Evolutionary conservation across 176 grass and related monocot genomes (phyloP).

Genomic region (Cenchrus fungigraminus): DNA sequence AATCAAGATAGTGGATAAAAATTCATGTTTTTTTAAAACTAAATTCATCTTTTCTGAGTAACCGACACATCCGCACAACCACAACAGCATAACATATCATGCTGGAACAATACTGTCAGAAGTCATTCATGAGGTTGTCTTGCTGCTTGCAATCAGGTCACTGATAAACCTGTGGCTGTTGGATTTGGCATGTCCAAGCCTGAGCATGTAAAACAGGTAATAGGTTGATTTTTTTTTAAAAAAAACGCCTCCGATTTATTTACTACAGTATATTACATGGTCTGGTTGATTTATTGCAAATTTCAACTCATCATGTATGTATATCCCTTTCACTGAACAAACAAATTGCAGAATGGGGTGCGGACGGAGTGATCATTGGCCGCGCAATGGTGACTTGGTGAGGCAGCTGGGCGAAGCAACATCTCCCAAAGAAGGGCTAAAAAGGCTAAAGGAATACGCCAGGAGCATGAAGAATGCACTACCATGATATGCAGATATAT

Average conservation of each 20-base stretch:
- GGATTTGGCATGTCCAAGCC: slow-evolving; percentile 85
- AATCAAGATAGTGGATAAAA: no score
- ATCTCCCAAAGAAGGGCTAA: slow-evolving; percentile 65
- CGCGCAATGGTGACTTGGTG: slow-evolving; percentile 62
- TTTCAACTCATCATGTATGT: not conserved
- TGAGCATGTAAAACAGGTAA: slow-evolving; percentile 69
- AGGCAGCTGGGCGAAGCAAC: slow-evolving; percentile 59
- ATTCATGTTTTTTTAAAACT: no score
- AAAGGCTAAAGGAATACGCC: slow-evolving; percentile 51
- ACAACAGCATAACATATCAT: no score
- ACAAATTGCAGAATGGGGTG: slow-evolving; percentile 74
- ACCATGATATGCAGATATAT: slow-evolving; percentile 5
- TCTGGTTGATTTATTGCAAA: not conserved
- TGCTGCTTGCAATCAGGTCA: slow-evolving; percentile 40
- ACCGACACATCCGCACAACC: no score
- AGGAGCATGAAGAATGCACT: slow-evolving; percentile 65
- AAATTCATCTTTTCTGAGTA: no score
- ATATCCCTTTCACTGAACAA: no score
- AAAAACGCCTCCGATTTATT: not conserved
- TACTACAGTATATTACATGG: not conserved
- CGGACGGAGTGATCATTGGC: slow-evolving; percentile 85
- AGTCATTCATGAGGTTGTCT: no score
- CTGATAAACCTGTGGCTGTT: slow-evolving; percentile 71
- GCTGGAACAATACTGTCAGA: no score
- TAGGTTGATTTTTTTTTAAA: not conserved